Conservation (phyloP, 345 rosid species). For the Moricandia arvensis region DNA sequence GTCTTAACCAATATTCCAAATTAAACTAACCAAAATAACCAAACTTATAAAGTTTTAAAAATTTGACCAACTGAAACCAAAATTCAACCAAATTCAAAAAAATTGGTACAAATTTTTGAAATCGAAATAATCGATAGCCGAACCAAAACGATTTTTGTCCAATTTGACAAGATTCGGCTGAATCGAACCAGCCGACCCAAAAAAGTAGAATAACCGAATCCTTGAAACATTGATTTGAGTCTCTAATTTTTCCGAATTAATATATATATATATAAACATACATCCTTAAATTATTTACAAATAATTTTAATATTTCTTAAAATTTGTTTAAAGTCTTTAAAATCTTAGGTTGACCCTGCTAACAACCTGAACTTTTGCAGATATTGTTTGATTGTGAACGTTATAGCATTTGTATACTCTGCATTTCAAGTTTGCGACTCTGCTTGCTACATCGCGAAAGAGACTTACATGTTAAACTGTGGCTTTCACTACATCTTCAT, state of each 20-base stretch:
- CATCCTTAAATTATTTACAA: not conserved
- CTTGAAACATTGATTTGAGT: not conserved
- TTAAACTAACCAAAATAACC: not conserved
- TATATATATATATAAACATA: not conserved
- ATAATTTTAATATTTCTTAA: not conserved
- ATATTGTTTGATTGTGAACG: slow-evolving; percentile 78
- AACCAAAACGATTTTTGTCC: not conserved
- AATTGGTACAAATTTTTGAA: not conserved
- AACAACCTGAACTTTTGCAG: slow-evolving; percentile 40
- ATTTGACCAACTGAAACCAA: no score
- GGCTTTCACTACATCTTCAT: slow-evolving; percentile 51
- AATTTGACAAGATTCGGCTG: not conserved
- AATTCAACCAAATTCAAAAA: not conserved
- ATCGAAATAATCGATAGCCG: no score
- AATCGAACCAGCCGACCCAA: not conserved
- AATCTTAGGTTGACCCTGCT: not conserved
- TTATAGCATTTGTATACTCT: slow-evolving; percentile 73
- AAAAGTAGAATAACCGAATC: not conserved
- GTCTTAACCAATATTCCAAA: no score
- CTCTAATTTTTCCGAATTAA: not conserved
- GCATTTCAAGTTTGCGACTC: slow-evolving; percentile 69
- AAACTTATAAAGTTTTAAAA: no score
- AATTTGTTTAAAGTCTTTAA: not conserved
- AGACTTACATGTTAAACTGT: slow-evolving; percentile 52
- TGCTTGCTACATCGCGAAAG: slow-evolving; percentile 52